Base-by-base conservation (phyloP, 2,329 filamentous ascomycete genomes). In the Bipolaris victoriae region DNA sequence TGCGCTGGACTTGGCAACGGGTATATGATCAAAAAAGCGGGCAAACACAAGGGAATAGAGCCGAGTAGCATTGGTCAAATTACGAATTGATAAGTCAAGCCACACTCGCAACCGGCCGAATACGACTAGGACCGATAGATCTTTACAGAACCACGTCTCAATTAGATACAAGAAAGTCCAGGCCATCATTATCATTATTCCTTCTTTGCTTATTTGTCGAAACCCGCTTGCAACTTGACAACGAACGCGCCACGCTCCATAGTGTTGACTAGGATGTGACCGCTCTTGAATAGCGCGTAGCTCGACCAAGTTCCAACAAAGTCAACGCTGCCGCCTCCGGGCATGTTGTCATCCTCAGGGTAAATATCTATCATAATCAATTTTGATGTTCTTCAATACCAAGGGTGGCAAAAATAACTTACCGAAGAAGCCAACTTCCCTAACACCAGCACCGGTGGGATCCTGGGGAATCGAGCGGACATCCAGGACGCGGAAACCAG, bases 221-320 rank as follows among this genome's bases (percentile, higher is more conserved):
- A 44, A 5, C 41, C 69, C 26, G 59, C 60, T 65, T 75, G 62
- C 56, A 73, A 48, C 67, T 77, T 77, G 26, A 78, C 43, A 16
- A 77, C 61, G 48, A 74, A 77, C 1, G 63, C 76, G 48, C 76
- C 76, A 31, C 76, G 62, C 66, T 78, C 76, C 72, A 78, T 78
- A 1, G 75, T 77, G 57, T 78, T 78, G 41, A 78, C 70, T 20
- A 77, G 67, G 35, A 77, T 76, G 46, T 71, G 74, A 1, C 76
- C 76, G 47, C 72, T 75, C 70, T 76, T 75, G 62, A 77, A 78
- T 7, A 72, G 60, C 13, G 72, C 74, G 60, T 80, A 81, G 52
- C 71, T 76, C 33, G 74, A 75, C 79, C 79, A 81, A 1, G 75
- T 77, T 10, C 79, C 78, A 5, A 79, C 75, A 59, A 80, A 81